Evolutionary conservation across 1,284 basidiomycete genomes (phyloP).

Genomic region (Tilletiopsis washingtonensis): DNA sequence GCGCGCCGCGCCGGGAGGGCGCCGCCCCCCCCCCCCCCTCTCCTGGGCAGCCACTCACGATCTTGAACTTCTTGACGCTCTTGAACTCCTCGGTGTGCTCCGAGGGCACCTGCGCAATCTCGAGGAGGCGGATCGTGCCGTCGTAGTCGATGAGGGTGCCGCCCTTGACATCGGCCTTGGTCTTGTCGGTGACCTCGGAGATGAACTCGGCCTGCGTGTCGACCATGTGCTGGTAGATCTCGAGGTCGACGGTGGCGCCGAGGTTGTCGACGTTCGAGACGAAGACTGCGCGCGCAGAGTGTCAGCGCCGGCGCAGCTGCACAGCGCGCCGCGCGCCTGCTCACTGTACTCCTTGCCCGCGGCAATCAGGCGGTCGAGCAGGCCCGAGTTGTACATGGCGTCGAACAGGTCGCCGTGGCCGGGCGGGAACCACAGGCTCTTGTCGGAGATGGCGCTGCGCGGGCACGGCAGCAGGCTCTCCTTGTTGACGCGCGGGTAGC

Average conservation of each 20-base stretch:
- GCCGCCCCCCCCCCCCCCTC: not conserved
- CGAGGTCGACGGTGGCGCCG: conserved; percentile 78
- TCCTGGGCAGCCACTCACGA: conserved; percentile 5
- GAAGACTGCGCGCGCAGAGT: conserved; percentile 56
- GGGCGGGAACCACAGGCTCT: conserved; percentile 87
- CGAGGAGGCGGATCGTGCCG: conserved; percentile 83
- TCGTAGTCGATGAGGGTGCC: conserved; percentile 93
- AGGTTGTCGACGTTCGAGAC: conserved; percentile 99
- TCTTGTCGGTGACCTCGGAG: conserved; percentile 86
- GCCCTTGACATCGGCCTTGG: conserved; percentile 99
- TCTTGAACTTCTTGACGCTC: conserved; percentile 57
- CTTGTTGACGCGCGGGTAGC: conserved; percentile 95
- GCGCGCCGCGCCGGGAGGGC: not conserved
- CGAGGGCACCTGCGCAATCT: conserved; percentile 95
- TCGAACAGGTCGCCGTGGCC: conserved; percentile 98
- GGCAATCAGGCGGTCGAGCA: conserved; percentile 85
- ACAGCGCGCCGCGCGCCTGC: not conserved
- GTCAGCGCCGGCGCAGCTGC: not conserved
- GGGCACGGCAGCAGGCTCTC: conserved; percentile 87
- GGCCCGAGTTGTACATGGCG: conserved; percentile 84
- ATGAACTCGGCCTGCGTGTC: conserved; percentile 48
- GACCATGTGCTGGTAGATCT: conserved; percentile 55
- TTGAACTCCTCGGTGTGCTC: conserved; percentile 99
- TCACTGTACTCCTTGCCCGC: conserved; percentile 85
- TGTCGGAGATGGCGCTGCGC: conserved; percentile 76